Evolutionary conservation across 192 early-diverging fungal species (phyloP).

Genomic region (Backusella tuberculispora): DNA sequence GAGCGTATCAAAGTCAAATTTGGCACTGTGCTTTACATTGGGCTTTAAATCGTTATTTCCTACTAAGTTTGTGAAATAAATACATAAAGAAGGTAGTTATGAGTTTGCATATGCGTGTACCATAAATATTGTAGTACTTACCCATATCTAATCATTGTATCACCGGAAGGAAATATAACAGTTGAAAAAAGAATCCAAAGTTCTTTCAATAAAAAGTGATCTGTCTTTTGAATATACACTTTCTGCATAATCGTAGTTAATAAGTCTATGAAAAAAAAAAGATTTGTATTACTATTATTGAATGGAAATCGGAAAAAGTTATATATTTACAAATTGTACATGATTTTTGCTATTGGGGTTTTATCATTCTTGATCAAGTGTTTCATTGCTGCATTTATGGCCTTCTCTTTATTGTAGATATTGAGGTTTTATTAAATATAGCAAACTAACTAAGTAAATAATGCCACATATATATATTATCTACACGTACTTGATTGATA

Average conservation of each 20-base stretch:
- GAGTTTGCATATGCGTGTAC: neutral
- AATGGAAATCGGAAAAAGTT: conserved; percentile 14
- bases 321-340: conserved; percentile 15
- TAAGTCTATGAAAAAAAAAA: conserved; percentile 11
- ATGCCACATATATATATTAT: neutral
- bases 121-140: conserved; percentile 18
- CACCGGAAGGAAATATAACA: neutral
- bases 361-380: no score
- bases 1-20: neutral
- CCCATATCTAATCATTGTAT: conserved; percentile 9
- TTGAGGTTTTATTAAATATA: conserved; percentile 20
- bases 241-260: neutral
- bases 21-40: conserved; percentile 9
- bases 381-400: no score
- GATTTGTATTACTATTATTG: conserved; percentile 1
- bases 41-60: conserved; percentile 6
- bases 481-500: conserved; percentile 12
- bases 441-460: neutral
- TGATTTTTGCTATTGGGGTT: neutral
- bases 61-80: conserved; percentile 1
- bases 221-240: neutral
- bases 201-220: conserved; percentile 5
- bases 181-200: conserved; percentile 10
- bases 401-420: no score
- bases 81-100: conserved; percentile 6